These are phyloP conservation scores for Leishmania braziliensis DNA, from an alignment of 208 protist genomes.

Conservation along the genomic window DNA sequence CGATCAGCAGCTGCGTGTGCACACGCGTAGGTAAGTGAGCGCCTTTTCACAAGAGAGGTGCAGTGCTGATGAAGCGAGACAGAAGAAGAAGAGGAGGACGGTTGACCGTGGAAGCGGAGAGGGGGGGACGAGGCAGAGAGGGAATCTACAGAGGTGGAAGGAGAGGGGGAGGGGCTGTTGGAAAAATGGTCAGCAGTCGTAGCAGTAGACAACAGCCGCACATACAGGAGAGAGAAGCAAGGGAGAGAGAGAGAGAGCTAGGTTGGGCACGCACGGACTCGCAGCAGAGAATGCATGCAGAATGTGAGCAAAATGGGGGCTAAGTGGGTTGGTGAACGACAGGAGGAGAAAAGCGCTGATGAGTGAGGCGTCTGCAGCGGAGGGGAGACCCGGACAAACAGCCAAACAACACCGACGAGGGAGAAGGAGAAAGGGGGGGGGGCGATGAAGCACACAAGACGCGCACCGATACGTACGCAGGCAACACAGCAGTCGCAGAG, in stretches of 20 bases:
- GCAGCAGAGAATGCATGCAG: no score
- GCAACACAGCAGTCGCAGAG: no score
- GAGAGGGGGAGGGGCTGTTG: neutral
- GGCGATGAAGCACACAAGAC: neutral
- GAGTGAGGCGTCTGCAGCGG: no score
- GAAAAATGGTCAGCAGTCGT: neutral
- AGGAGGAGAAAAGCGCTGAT: no score
- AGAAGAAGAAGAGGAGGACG: neutral
- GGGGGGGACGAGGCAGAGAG: neutral
- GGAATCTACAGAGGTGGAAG: neutral
- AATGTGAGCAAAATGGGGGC: no score
- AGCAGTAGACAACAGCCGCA: neutral
- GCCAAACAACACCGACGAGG: no score
- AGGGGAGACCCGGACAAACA: no score
- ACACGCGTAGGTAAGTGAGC: conserved; percentile 7
- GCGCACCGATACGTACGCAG: no score
- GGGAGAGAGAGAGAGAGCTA: no score
- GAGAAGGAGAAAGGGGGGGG: neutral
- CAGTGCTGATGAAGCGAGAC: conserved; percentile 11
- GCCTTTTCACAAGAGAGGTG: neutral
- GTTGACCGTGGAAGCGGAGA: neutral
- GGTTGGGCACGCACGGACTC: no score
- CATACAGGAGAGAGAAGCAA: no score
- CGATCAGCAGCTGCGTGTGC: neutral
- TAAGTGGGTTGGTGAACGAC: no score